Evolutionary conservation across 208 protist species (phyloP).

Genomic region (Angomonas deanei): DNA sequence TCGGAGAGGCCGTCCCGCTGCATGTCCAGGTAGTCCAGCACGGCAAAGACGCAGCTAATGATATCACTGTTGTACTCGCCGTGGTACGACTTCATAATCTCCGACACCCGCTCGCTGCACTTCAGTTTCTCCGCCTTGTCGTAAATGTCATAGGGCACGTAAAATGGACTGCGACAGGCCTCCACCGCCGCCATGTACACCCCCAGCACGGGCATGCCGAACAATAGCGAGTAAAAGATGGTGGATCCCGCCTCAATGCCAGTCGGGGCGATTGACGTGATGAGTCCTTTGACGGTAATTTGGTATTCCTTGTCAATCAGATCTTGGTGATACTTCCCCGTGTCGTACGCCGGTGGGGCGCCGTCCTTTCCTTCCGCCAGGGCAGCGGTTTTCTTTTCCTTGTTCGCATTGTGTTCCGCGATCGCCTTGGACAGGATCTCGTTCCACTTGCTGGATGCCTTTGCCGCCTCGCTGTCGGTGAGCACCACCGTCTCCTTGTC

Average conservation of each 20-base stretch:
- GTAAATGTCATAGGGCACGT: constrained; percentile 54
- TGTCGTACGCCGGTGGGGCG: constrained; percentile 3
- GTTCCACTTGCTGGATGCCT: background rate
- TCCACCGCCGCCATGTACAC: constrained; percentile 63
- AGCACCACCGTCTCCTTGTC: constrained; percentile 31
- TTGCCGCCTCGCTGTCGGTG: constrained; percentile 3
- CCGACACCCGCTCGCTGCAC: constrained; percentile 22
- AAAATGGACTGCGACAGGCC: constrained; percentile 58
- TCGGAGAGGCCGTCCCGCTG: constrained; percentile 69
- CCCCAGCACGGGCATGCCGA: constrained; percentile 54
- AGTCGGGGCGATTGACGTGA: constrained; percentile 56
- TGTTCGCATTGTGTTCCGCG: background rate
- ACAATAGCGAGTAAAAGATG: constrained; percentile 72
- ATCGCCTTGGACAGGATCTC: background rate
- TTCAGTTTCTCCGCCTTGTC: constrained; percentile 24
- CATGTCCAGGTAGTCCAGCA: constrained; percentile 77
- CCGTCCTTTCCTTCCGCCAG: background rate
- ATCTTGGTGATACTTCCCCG: background rate
- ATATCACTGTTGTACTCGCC: constrained; percentile 56
- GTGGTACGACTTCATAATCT: constrained; percentile 47
- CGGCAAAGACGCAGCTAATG: constrained; percentile 41
- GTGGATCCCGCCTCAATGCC: constrained; percentile 45
- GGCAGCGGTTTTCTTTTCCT: background rate
- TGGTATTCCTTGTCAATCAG: constrained; percentile 37
- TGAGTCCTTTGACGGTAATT: constrained; percentile 59